These are phyloP conservation scores for Trifolium dubium DNA, from an alignment of 306 rosid species.

Conservation along the genomic window DNA sequence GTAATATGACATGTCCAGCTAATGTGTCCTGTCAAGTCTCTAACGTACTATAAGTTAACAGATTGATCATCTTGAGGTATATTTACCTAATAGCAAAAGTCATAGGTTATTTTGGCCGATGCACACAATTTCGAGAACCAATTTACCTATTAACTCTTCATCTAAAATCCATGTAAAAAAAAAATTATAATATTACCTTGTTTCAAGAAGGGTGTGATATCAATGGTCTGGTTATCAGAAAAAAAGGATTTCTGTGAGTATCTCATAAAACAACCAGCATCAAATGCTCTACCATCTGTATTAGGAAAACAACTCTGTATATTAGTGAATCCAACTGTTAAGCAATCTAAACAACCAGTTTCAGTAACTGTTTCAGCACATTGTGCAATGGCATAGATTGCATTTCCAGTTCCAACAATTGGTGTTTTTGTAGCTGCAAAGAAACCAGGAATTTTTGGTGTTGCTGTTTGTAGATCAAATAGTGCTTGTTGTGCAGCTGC, in stretches of 20 bases:
- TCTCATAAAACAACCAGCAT: constrained; percentile 73
- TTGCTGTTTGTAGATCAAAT: constrained; percentile 40
- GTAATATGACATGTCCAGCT: neutral
- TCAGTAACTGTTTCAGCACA: constrained; percentile 50
- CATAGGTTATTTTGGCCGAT: neutral
- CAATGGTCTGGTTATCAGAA: constrained; percentile 53
- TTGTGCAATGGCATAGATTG: constrained; percentile 69
- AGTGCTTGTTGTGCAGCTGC: constrained; percentile 34
- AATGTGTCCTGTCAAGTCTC: neutral
- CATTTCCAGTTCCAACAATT: constrained; percentile 41
- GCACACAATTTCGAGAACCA: neutral
- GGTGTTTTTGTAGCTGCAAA: constrained; percentile 53
- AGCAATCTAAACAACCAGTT: constrained; percentile 47
- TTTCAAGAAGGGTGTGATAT: constrained; percentile 46
- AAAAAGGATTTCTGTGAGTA: constrained; percentile 65
- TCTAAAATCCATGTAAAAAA: constrained; percentile 1
- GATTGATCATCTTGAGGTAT: neutral
- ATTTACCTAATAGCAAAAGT: neutral
- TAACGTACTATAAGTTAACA: neutral
- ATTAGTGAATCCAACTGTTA: constrained; percentile 42
- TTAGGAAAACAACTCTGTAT: constrained; percentile 53
- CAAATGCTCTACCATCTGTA: constrained; percentile 54
- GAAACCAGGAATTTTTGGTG: constrained; percentile 47
- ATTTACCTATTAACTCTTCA: neutral
- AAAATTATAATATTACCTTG: constrained; percentile 29